These are phyloP conservation scores for Boletus vinaceobasis DNA, from an alignment of 768 basidiomycete species.

Conservation along the genomic window DNA sequence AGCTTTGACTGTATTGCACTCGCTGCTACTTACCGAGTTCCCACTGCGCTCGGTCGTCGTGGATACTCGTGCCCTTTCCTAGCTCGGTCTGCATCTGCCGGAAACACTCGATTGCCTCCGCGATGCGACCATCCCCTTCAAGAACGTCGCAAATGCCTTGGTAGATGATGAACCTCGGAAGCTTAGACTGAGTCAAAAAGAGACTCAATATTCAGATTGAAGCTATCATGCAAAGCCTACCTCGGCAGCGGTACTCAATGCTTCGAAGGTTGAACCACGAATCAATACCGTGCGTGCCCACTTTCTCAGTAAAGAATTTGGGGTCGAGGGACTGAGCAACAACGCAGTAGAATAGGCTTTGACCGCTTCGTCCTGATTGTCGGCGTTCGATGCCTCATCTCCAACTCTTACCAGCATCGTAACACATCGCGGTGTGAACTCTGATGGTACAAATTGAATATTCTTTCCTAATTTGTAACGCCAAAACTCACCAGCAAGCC, in stretches of 20 bases:
- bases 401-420: background rate
- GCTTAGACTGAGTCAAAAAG: background rate
- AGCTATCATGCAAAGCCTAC: background rate
- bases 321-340: background rate
- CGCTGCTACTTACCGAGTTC: background rate
- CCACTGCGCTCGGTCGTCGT: background rate
- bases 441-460: background rate
- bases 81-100: background rate
- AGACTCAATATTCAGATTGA: background rate
- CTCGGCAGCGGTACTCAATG: too few relatives aligned
- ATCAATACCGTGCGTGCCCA: background rate
- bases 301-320: background rate
- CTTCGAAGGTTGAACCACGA: too few relatives aligned
- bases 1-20: rapidly evolving
- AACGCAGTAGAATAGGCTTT: background rate
- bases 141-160: background rate
- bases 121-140: background rate
- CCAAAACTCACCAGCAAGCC: slow-evolving; percentile 1
- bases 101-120: slow-evolving; percentile 3
- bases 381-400: background rate
- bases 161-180: background rate
- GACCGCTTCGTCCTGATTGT: background rate
- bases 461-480: background rate
- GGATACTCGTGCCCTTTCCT: background rate
- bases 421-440: background rate